These are phyloP conservation scores for Ogataea parapolymorpha DNA, from an alignment of 805 yeast genomes.

Conservation along the genomic window DNA sequence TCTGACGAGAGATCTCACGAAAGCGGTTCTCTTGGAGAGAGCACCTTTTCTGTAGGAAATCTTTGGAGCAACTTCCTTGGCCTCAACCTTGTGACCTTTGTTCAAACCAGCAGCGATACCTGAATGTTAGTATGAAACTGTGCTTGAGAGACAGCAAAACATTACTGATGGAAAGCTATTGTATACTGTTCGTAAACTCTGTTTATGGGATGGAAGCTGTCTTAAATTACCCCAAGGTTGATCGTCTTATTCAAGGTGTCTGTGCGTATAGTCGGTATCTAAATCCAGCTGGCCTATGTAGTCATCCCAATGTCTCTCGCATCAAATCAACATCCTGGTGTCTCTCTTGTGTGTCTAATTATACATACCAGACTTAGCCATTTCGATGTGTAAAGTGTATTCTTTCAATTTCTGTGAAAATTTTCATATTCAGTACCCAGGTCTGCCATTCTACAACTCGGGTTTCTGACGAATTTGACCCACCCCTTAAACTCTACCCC, in stretches of 20 bases:
- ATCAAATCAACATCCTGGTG: not conserved
- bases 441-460: conserved; percentile 3
- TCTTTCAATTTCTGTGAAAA: conserved; percentile 10
- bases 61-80: conserved; percentile 81
- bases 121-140: conserved; percentile 24
- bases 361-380: conserved; percentile 68
- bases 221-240: not conserved
- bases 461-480: not conserved
- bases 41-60: conserved; percentile 96
- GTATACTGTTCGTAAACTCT: no score
- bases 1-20: conserved; percentile 91
- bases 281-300: not conserved
- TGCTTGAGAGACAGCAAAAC: not conserved
- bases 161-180: no score
- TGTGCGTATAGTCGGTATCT: not conserved
- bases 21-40: conserved; percentile 89
- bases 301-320: not conserved
- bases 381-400: conserved; percentile 28
- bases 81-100: conserved; percentile 97
- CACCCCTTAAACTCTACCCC: conserved; percentile 2
- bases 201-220: not conserved
- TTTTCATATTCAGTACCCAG: conserved; percentile 8
- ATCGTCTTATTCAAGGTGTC: not conserved
- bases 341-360: not conserved
- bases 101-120: conserved; percentile 98